Evolutionary conservation across 176 grass and related monocot species (phyloP), one percentile per base, ranked within the genome.

Genomic region (Bothriochloa decipiens): DNA sequence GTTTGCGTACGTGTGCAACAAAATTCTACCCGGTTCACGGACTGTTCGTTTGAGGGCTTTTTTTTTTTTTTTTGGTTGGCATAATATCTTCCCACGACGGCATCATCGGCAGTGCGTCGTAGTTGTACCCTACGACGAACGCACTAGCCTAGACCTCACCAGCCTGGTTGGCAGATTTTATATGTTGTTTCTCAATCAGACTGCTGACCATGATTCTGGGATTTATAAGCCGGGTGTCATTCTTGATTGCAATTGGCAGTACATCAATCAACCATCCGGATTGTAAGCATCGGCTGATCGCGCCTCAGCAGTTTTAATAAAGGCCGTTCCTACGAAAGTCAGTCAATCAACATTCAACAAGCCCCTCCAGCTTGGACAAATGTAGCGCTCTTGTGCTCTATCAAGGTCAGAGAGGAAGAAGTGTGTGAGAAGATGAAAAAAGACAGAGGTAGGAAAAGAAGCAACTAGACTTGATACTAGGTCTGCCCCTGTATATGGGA

Each of bases 91-190:
- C 26, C 12, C 73, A n/a, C 27, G 35, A 58, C 14, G 0, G 22
- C 17, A 75, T 23, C 52, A 8, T 39, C 1, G 55, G 0, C 22
- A 1, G 22, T 63, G 36, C 6, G 75, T 62, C 61, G 35, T 62
- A 26, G 75, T 77, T 63, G 75, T 42, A 27, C 75, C 75, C 41
- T 27, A 65, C 75, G 77, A 25, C 67, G 40, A 12, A 26, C 16
- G 53, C 84, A 80, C 67, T 85, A 85, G 11, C 65, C 22, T 50
- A n/a, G 22, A 60, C 8, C 55, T 60, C n/a, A 63, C 1, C 70
- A 47, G 35, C 70, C 23, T 73, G 17, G 70, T 36, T 83, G 70
- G 58, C 9, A 12, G 4, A 70, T 29, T 58, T 0, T 12, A 32
- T 32, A 32, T 26, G 27, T 50, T 11, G 3, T 39, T 39, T 53